These are phyloP conservation scores for Oleoguttula mirabilis DNA, from an alignment of 495 filamentous ascomycete species.

Conservation along the genomic window DNA sequence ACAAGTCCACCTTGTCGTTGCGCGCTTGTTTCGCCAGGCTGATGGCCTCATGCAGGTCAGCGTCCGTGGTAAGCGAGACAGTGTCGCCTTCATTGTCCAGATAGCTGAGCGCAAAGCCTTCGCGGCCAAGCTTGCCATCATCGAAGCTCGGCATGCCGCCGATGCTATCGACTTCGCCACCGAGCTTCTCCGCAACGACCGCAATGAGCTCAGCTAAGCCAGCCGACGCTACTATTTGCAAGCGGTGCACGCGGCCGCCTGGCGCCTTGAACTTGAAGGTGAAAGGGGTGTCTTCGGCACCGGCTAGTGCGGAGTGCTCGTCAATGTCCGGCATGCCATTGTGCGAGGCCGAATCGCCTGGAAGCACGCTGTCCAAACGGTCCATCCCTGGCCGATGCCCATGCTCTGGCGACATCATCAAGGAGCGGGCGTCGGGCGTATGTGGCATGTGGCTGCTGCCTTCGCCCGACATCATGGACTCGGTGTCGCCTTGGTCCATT, in stretches of 20 bases:
- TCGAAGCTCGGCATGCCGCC: constrained; percentile 63
- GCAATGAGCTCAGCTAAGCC: constrained; percentile 73
- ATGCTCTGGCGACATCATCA: constrained; percentile 68
- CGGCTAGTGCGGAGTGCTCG: constrained; percentile 42
- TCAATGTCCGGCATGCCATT: constrained; percentile 54
- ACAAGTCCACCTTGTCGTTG: constrained; percentile 90
- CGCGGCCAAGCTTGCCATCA: constrained; percentile 63
- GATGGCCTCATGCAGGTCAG: constrained; percentile 85
- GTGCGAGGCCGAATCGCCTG: constrained; percentile 89
- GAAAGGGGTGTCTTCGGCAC: constrained; percentile 64
- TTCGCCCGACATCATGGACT: constrained; percentile 85
- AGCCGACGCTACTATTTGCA: constrained; percentile 69
- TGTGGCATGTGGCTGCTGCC: constrained; percentile 54
- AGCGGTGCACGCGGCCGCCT: constrained; percentile 83
- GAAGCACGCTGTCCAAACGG: constrained; percentile 70
- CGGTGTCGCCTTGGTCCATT: constrained; percentile 88
- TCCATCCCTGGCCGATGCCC: constrained; percentile 48
- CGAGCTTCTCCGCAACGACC: constrained; percentile 74
- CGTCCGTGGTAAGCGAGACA: constrained; percentile 92
- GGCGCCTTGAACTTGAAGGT: constrained; percentile 99
- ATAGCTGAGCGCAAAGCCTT: constrained; percentile 92
- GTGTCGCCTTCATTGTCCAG: constrained; percentile 95
- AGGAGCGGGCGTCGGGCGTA: constrained; percentile 52
- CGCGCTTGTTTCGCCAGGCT: constrained; percentile 60
- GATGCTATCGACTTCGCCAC: constrained; percentile 71